Base-by-base conservation (phyloP, 768 basidiomycete genomes). In the Tricholoma furcatifolium region DNA sequence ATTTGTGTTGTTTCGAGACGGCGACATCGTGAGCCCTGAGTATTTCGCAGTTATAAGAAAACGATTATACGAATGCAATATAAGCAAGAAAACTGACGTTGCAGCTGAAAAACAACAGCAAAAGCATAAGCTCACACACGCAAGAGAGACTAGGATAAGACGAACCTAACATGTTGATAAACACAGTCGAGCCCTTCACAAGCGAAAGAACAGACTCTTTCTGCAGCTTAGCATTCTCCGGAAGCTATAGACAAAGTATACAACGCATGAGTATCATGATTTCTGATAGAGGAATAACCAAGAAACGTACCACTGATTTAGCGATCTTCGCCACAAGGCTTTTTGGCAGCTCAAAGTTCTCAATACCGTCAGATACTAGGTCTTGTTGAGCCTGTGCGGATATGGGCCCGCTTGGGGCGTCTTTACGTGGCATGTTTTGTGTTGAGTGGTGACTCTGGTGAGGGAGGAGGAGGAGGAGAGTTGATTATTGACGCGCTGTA, bases 21-120 rank as follows among this genome's bases (percentile, higher is more conserved):
- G 94, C 91, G 15, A 94, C 85, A 57, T 95, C 93, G 58, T 95
- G 93, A 0, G 94, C 90, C 6, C 93, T 95, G n/a, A n/a, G n/a
- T n/a, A 24, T 40, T 27, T 30, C 14, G 17, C 47, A 47, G 49
- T 40, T 57, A 59, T 34, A 24, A 24, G 11, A 9, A 2, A 14
- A 24, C 36, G 38, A 38, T 18, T 39, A 4, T 21, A 30, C 4
- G 10, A 18, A 35, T 23, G 18, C 23, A 47, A 35, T 31, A 43
- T 7, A 11, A 27, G 7, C 4, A 18, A 18, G 48, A 23, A 51
- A 30, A 44, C 75, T 55, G 62, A 78, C 80, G 79, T 79, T 35
- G 79, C 79, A 67, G 80, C 79, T 80, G 46, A 5, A 56, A 24
- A 42, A 21, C n/a, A 17, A 23, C 9, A 23, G 44, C 41, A 54